Conservation (phyloP, 129 eudicot species). For the Chrysanthemum seticuspe region DNA sequence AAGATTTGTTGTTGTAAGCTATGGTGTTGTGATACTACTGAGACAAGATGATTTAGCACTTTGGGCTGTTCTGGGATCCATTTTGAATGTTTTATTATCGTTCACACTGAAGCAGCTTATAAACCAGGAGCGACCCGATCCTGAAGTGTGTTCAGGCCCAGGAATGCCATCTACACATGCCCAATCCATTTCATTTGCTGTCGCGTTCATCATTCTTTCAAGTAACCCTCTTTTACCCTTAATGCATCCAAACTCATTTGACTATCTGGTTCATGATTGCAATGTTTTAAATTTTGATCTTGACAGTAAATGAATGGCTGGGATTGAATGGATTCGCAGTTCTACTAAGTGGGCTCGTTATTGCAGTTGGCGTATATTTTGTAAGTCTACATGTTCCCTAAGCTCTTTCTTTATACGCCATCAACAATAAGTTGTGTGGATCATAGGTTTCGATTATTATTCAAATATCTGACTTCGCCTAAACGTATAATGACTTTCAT, state of each 20-base stretch:
- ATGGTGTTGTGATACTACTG: constrained; percentile 44
- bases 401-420: neutral
- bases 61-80: constrained; percentile 71
- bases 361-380: constrained; percentile 59
- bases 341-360: constrained; percentile 36
- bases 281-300: constrained; percentile 2
- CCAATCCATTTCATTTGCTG: constrained; percentile 64
- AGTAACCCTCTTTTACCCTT: constrained; percentile 36
- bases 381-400: constrained; percentile 45
- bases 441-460: neutral
- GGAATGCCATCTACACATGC: constrained; percentile 99
- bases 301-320: constrained; percentile 65
- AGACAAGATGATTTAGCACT: constrained; percentile 71
- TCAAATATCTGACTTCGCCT: neutral
- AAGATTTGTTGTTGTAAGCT: constrained; percentile 46
- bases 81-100: constrained; percentile 55
- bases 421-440: neutral
- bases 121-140: constrained; percentile 75
- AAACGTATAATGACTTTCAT: neutral
- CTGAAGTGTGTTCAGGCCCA: constrained; percentile 64
- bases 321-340: constrained; percentile 59
- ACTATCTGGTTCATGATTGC: neutral
- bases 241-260: too few relatives aligned
- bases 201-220: constrained; percentile 46
- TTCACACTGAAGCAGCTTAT: constrained; percentile 50